Evolutionary conservation across 1,139 yeast genomes (phyloP), one percentile per base, ranked within the genome.

Genomic region (Candida frijolesensis): DNA sequence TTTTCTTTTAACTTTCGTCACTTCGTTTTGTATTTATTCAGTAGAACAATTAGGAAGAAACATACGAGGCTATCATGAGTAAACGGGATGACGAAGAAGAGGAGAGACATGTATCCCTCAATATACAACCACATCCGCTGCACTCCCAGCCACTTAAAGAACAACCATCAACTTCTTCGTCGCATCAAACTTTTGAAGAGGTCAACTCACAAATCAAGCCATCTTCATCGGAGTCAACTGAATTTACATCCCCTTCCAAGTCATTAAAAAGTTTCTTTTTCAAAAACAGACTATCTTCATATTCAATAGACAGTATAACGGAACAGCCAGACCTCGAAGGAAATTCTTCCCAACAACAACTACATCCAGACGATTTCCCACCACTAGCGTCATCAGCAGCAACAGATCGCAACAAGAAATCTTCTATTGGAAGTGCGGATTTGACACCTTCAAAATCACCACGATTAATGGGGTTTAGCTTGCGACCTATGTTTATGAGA

Each of bases 261-360:
- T 62, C 71, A 25, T 55, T 67, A 42, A 63, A 64, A 50, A 61
- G 57, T 48, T 46, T 53, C 29, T 61, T 65, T 45, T 68, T 69
- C 54, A 62, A 63, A 42, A 60, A 66, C 47, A 54, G 67, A 33
- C 56, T 61, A 27, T 66, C 71, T 2, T 52, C 64, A 2, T 62
- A 66, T 49, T 67, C 72, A 18, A 59, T 63, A 39, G 71, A 66
- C 16, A 66, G 70, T 46, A 60, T 63, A 35, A 61, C 63, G 30
- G 68, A 66, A 48, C 65, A 62, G 50, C 67, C 68, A 3, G 67
- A 63, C 48, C 49, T 56, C 29, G 52, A 54, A 43, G 41, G 41
- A 4, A 18, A 25, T 6, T 18, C 41, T 12, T 43, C 29, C 29
- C 45, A 43, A 33, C 39, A 33, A 22, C 39, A 42, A 38, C 29